phyloP scores from a whole-genome alignment of 148 eudicot species.

The Arctostaphylos glauca region DNA sequence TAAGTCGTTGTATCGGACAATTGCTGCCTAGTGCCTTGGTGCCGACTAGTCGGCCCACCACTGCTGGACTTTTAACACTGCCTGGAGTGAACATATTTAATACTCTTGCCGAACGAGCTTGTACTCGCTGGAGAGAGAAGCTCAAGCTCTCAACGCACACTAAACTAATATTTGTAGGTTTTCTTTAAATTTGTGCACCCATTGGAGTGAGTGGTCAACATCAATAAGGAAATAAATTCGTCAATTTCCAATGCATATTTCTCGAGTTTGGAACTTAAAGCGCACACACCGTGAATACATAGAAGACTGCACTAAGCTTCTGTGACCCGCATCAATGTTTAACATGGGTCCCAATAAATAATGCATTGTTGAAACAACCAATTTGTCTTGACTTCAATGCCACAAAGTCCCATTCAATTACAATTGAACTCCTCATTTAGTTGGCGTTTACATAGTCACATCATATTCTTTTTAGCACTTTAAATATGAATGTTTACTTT shows the following conservation, averaged over 20 bases:
- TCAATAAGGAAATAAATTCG: too few species aligned
- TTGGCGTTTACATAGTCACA: background rate
- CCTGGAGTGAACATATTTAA: too few species aligned
- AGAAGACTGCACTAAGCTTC: background rate
- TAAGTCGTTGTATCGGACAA: too few species aligned
- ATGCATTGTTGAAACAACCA: background rate
- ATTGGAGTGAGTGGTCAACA: too few species aligned
- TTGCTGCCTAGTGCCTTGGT: too few species aligned
- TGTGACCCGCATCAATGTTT: background rate
- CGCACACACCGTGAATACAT: background rate
- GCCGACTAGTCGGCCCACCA: too few species aligned
- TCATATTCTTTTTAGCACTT: background rate
- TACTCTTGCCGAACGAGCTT: too few species aligned
- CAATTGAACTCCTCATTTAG: background rate
- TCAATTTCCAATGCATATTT: background rate
- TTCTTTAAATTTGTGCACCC: too few species aligned
- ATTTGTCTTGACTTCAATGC: background rate
- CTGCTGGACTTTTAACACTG: too few species aligned
- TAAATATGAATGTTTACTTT: background rate
- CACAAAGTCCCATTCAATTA: background rate
- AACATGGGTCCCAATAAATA: background rate
- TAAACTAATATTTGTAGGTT: too few species aligned
- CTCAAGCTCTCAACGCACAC: too few species aligned
- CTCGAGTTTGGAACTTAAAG: background rate
- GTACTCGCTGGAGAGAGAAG: too few species aligned